These are phyloP conservation scores for Plenodomus lindquistii DNA, from an alignment of 2,329 filamentous ascomycete genomes.

Conservation along the genomic window DNA sequence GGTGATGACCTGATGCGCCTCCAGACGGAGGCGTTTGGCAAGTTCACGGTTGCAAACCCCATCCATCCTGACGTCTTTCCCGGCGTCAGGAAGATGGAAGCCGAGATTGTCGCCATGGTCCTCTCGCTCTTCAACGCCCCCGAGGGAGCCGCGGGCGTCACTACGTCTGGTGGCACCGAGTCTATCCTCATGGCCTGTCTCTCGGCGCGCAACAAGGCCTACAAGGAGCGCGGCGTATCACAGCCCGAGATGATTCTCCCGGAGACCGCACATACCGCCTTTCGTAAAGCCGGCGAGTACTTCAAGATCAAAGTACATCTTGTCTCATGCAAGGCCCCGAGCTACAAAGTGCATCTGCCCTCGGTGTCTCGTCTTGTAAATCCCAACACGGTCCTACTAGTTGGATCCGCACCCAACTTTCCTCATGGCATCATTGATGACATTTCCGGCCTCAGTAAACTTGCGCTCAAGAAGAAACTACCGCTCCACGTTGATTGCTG, in stretches of 20 bases:
- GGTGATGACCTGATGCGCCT: constrained; percentile 79
- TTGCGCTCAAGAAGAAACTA: constrained; percentile 77
- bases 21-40: constrained; percentile 89
- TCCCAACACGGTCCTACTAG: constrained; percentile 88
- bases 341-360: constrained; percentile 80
- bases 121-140: constrained; percentile 88
- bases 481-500: constrained; percentile 98
- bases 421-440: constrained; percentile 98
- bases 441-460: constrained; percentile 79
- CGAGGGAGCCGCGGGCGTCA: constrained; percentile 80
- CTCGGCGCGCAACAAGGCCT: constrained; percentile 86
- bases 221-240: constrained; percentile 80
- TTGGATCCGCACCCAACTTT: constrained; percentile 96
- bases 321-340: constrained; percentile 82
- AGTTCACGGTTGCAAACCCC: constrained; percentile 93
- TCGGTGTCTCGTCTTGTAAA: constrained; percentile 86
- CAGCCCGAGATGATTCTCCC: constrained; percentile 98
- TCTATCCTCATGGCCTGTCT: constrained; percentile 96
- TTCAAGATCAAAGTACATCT: constrained; percentile 95
- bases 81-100: constrained; percentile 98
- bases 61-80: constrained; percentile 99
- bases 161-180: constrained; percentile 91
- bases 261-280: constrained; percentile 92
- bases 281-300: constrained; percentile 92
- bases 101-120: constrained; percentile 96